Evolutionary conservation across 352 stramenopile genomes (phyloP), one percentile per base, ranked within the genome.

Genomic region (Globisporangium sylvaticum): DNA sequence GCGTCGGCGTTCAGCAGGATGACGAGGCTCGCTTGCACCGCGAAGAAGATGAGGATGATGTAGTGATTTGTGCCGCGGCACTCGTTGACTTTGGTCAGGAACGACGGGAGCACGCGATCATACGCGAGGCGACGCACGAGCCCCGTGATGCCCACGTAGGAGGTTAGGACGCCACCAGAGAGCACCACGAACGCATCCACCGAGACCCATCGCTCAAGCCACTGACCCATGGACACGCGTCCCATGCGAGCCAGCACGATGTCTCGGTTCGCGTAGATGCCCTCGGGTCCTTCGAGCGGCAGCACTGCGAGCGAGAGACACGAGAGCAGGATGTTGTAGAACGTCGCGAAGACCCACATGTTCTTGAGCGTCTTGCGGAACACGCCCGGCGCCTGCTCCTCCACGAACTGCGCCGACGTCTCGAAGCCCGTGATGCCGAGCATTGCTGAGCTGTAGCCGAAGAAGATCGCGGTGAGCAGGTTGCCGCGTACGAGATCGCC

Each of bases 351-450:
- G 4, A 77, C 25, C 89, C 89, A 97, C 90, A 97, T 96, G 68
- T 94, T 94, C 24, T 79, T 65, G 64, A 91, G 67, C 10, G 82
- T 89, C 66, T 88, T 84, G 48, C 80, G 72, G 66, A 97, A 97
- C 8, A 97, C 88, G 1, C 89, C 88, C 4, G 81, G 77, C 31
- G 79, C 77, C 72, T 97, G 90, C 75, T 96, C 85, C 70, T 98
- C 90, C 14, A 98, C 87, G 77, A 97, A 97, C 68, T 97, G 90
- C 5, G 88, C 88, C 55, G 83, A 93, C 0, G 86, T 96, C 76
- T 98, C 92, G 62, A 98, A 98, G 27, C 92, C 92, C 15, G 83
- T 95, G 62, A 97, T 92, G 58, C 92, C 92, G 22, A 98, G 76
- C 87, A 98, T 96, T 3, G 91, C 90, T 12, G 81, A 86, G 31